Base-by-base conservation (phyloP, 1,139 yeast genomes). In the Wickerhamomyces sp. region DNA sequence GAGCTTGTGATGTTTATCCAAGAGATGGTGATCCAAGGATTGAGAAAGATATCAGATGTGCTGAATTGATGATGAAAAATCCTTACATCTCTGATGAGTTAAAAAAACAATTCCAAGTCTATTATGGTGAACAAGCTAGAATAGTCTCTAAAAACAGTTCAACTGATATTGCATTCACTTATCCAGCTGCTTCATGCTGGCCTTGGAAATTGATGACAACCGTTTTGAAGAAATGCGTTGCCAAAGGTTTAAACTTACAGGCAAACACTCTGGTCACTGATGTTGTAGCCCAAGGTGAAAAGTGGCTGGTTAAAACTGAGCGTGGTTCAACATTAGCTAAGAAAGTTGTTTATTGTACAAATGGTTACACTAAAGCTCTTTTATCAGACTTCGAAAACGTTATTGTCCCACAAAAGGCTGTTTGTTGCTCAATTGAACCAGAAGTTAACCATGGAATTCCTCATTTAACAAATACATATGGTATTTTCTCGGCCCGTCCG, bases 171-270 rank as follows among this genome's bases (percentile, higher is more conserved):
- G 70, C 69, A 1, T 52, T 72, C 27, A 56, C 65, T 3, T 64
- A 64, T 36, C 73, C 73, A 3, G 69, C 75, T 3, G 64, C 69
- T 1, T 65, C 72, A 10, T 56, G 72, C 37, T 70, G 73, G 65
- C 74, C 76, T 2, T 70, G 72, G 56, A 66, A 66, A 46, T 51
- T 72, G 6, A 63, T 68, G 37, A 59, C 60, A 11, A 56, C 61
- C 11, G 46, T 72, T 7, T 49, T 72, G 41, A 61, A 63, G 47
- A 55, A 54, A 29, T 51, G 62, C 33, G 55, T 70, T 15, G 45
- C 51, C 13, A 52, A 54, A 26, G 73, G 73, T 4, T 53, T 71
- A 31, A 63, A 69, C 43, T 48, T 73, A 18, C 73, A 72, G 47
- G 64, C 77, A 3, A 63, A 70, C 50, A 69, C 76, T 0, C 56